Conservation (phyloP, 148 eudicot genomes). For the Silene latifolia region DNA sequence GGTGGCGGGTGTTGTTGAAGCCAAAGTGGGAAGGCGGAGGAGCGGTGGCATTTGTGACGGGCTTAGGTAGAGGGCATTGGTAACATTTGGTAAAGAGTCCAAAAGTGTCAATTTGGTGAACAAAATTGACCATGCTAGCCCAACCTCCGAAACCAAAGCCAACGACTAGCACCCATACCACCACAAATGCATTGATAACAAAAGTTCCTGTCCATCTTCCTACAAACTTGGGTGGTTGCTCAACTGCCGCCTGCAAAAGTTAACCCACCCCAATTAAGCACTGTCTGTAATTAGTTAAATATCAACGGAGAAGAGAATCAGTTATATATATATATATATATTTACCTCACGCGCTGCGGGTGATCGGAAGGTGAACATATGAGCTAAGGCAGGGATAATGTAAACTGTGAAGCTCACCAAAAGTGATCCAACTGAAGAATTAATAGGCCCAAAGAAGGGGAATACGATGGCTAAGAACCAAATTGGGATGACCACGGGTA, state of each 20-base stretch:
- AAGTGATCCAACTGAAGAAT: constrained; percentile 81
- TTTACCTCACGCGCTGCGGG: constrained; percentile 86
- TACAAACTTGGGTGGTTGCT: constrained; percentile 66
- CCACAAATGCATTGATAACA: constrained; percentile 56
- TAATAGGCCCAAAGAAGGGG: constrained; percentile 92
- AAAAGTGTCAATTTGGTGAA: constrained; percentile 82
- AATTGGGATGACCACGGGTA: constrained; percentile 83
- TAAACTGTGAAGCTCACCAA: constrained; percentile 91
- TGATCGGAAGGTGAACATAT: constrained; percentile 74
- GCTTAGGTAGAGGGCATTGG: constrained; percentile 60
- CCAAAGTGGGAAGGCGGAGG: constrained; percentile 38
- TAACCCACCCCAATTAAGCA: background rate
- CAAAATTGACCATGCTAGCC: constrained; percentile 82
- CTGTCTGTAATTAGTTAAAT: background rate
- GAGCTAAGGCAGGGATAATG: constrained; percentile 81
- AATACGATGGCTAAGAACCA: constrained; percentile 89
- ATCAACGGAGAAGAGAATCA: background rate
- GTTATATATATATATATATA: too few species aligned
- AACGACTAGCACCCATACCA: constrained; percentile 72
- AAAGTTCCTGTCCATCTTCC: constrained; percentile 80
- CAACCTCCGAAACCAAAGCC: constrained; percentile 96
- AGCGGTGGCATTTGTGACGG: constrained; percentile 47
- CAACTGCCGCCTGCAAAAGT: constrained; percentile 68
- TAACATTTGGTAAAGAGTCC: constrained; percentile 87
- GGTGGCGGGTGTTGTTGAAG: constrained; percentile 39